phyloP scores from a whole-genome alignment of 2,329 filamentous ascomycete species.

The Emericellopsis cladophorae region DNA sequence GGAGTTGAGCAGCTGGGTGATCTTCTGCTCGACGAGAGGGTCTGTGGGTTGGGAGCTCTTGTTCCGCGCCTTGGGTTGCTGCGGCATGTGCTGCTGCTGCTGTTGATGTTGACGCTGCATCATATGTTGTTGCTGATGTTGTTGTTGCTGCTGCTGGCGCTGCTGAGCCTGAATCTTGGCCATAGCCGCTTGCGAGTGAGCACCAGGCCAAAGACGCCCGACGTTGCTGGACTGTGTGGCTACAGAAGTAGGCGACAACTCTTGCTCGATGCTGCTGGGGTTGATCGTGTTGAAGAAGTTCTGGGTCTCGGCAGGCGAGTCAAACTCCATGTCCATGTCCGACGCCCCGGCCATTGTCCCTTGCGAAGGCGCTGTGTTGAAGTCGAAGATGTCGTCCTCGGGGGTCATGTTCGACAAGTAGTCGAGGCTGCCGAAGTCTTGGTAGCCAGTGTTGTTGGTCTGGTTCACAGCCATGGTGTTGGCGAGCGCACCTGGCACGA shows the following conservation, averaged over 20 bases:
- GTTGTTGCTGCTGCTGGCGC: constrained; percentile 51
- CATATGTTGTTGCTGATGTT: constrained; percentile 33
- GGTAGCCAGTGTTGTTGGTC: constrained; percentile 39
- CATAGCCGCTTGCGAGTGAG: constrained; percentile 80
- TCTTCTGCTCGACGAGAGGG: constrained; percentile 78
- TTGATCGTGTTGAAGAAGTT: constrained; percentile 60
- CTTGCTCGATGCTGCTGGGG: constrained; percentile 59
- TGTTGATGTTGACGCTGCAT: constrained; percentile 18
- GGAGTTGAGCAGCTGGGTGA: constrained; percentile 81
- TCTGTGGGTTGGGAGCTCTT: constrained; percentile 45
- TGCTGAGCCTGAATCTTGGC: constrained; percentile 62
- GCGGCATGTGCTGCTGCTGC: constrained; percentile 29
- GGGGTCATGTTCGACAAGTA: constrained; percentile 44
- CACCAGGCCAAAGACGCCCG: constrained; percentile 79
- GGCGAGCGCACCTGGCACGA: constrained; percentile 72
- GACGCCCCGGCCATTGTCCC: constrained; percentile 34
- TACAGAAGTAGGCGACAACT: constrained; percentile 30
- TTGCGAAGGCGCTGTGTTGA: constrained; percentile 54
- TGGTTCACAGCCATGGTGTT: constrained; percentile 71
- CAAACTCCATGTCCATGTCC: constrained; percentile 53
- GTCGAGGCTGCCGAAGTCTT: constrained; percentile 33
- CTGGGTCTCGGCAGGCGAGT: constrained; percentile 33
- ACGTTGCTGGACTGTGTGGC: constrained; percentile 37
- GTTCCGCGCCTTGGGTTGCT: constrained; percentile 35
- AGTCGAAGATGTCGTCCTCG: constrained; percentile 58